Conservation (phyloP, 345 rosid genomes). For the Cardamine chenopodiifolia region DNA sequence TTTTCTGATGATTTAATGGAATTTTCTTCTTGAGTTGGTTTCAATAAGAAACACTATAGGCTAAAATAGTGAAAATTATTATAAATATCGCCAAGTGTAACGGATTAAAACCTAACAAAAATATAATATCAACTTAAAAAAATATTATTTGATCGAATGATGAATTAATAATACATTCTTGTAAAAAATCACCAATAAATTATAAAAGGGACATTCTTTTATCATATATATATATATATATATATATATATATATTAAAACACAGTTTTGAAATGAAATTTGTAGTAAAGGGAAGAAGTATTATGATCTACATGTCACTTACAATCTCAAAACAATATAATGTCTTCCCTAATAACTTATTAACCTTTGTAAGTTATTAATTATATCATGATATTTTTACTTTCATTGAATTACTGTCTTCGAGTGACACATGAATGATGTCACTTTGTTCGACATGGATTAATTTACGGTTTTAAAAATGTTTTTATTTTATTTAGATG, state of each 20-base stretch:
- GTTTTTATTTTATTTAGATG: not conserved
- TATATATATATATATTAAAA: too few relatives aligned
- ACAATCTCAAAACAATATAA: not conserved
- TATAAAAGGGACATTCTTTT: not conserved
- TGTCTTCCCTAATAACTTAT: not conserved
- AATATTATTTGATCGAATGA: not conserved
- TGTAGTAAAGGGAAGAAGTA: not conserved
- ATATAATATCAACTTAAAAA: not conserved
- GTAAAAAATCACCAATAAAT: not conserved
- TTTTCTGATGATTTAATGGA: not conserved
- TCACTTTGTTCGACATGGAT: constrained; percentile 34
- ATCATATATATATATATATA: too few relatives aligned
- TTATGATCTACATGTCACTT: not conserved
- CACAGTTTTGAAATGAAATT: not conserved
- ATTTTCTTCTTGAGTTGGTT: not conserved
- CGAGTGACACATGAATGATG: constrained; percentile 44
- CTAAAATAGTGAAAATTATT: not conserved
- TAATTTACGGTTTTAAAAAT: not conserved
- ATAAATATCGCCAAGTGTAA: not conserved
- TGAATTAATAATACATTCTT: not conserved
- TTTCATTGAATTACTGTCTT: constrained; percentile 7
- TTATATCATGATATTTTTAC: not conserved
- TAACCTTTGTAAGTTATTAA: not conserved
- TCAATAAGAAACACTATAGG: not conserved
- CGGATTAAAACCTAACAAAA: not conserved